phyloP scores from a whole-genome alignment of 1,139 yeast genomes.

The Pichia terricola region DNA sequence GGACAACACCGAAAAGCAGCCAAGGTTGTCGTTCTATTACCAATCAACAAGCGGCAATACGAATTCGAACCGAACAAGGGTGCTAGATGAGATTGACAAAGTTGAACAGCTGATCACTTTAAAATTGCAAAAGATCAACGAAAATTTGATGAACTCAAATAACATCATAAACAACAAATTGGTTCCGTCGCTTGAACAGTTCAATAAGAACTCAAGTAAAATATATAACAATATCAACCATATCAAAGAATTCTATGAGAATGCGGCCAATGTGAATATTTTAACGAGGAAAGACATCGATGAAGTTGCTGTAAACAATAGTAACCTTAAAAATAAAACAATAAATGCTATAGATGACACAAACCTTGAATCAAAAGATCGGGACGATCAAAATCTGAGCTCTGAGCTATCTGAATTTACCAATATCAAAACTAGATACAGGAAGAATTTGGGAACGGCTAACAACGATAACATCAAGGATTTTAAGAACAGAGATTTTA shows the following conservation, averaged over 20 bases:
- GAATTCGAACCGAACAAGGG: constrained; percentile 19
- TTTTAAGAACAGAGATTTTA: not conserved
- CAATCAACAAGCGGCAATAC: constrained; percentile 15
- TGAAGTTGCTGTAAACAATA: not conserved
- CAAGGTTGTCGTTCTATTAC: constrained; percentile 22
- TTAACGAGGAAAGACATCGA: constrained; percentile 17
- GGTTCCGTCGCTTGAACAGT: constrained; percentile 51
- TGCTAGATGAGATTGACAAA: constrained; percentile 46
- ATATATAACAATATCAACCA: constrained; percentile 57
- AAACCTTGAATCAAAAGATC: not conserved
- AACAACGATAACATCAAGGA: not conserved
- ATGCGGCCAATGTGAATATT: constrained; percentile 51
- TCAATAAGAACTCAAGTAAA: constrained; percentile 43
- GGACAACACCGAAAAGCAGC: constrained; percentile 12
- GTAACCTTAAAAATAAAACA: not conserved
- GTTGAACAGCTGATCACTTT: constrained; percentile 77
- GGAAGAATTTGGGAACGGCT: constrained; percentile 7
- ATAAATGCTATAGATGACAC: not conserved
- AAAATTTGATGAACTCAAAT: constrained; percentile 56
- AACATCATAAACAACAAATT: constrained; percentile 52
- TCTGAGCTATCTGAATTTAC: constrained; percentile 7
- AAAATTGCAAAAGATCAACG: constrained; percentile 71
- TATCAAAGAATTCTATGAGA: constrained; percentile 71
- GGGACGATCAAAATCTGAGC: not conserved
- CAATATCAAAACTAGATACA: constrained; percentile 10